Evolutionary conservation across 306 rosid species (phyloP).

Genomic region (Prunus dulcis): DNA sequence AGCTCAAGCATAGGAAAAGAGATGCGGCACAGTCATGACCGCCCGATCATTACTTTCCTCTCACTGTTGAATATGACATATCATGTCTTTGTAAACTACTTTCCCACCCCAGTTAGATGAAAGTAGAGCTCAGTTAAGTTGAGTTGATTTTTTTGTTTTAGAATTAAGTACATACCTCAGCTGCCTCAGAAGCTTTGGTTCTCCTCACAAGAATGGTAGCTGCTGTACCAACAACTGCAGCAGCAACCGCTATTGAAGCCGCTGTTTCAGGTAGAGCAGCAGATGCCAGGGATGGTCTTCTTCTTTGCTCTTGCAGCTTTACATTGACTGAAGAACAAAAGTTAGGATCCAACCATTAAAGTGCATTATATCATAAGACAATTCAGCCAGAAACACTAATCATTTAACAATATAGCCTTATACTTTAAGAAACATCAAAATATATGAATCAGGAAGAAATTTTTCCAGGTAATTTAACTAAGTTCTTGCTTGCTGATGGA

Average conservation of each 20-base stretch:
- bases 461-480: background rate
- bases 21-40: background rate
- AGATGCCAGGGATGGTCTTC: conserved; percentile 38
- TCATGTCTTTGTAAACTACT: background rate
- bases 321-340: conserved; percentile 28
- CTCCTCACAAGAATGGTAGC: conserved; percentile 67
- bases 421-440: background rate
- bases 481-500: background rate
- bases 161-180: conserved; percentile 44
- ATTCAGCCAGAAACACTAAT: conserved; percentile 10
- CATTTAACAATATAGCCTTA: background rate
- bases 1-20: conserved; percentile 19
- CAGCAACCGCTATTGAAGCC: conserved; percentile 77
- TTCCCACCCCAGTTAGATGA: background rate
- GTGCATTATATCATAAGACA: conserved; percentile 19
- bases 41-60: background rate
- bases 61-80: background rate
- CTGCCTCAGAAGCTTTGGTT: conserved; percentile 49
- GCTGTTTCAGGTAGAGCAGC: conserved; percentile 80
- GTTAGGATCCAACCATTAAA: conserved; percentile 16
- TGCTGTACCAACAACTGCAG: conserved; percentile 80
- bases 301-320: conserved; percentile 53
- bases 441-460: background rate
- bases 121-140: background rate
- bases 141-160: background rate